Conservation (phyloP, 306 rosid species). For the Dalbergia oliveri region DNA sequence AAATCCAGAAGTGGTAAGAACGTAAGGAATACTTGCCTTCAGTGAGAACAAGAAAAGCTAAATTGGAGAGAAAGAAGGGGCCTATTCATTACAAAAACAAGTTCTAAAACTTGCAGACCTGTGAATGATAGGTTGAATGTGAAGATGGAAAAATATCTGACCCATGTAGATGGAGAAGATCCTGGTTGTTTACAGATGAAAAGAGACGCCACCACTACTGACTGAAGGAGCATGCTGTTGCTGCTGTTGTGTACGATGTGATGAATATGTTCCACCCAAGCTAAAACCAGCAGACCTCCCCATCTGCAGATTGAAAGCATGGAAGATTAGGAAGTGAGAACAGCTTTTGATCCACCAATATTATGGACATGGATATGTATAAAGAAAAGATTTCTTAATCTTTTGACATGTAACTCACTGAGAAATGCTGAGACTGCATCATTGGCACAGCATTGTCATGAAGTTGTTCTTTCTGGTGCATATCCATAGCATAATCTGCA, state of each 20-base stretch:
- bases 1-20: constrained; percentile 32
- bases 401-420: constrained; percentile 63
- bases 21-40: constrained; percentile 35
- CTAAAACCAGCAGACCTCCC: constrained; percentile 94
- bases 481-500: constrained; percentile 86
- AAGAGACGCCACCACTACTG: constrained; percentile 80
- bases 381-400: constrained; percentile 7
- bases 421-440: constrained; percentile 97
- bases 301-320: constrained; percentile 66
- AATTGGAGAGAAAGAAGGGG: neutral
- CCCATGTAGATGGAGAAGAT: constrained; percentile 91
- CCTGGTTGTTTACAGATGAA: constrained; percentile 90
- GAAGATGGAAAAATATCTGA: constrained; percentile 90
- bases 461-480: constrained; percentile 98
- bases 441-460: constrained; percentile 86
- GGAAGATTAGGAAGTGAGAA: constrained; percentile 33
- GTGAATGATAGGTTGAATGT: constrained; percentile 89
- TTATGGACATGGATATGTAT: constrained; percentile 1
- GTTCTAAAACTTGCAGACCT: constrained; percentile 63
- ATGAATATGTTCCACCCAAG: constrained; percentile 80
- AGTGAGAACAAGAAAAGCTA: neutral
- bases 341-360: constrained; percentile 33
- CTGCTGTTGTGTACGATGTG: constrained; percentile 89
- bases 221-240: constrained; percentile 90
- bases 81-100: neutral